Percentiles rank a stretch among this genome's conserved stretches.
phyloP scores from a whole-genome alignment of 1,284 basidiomycete species.

The Leucoagaricus sp. region DNA sequence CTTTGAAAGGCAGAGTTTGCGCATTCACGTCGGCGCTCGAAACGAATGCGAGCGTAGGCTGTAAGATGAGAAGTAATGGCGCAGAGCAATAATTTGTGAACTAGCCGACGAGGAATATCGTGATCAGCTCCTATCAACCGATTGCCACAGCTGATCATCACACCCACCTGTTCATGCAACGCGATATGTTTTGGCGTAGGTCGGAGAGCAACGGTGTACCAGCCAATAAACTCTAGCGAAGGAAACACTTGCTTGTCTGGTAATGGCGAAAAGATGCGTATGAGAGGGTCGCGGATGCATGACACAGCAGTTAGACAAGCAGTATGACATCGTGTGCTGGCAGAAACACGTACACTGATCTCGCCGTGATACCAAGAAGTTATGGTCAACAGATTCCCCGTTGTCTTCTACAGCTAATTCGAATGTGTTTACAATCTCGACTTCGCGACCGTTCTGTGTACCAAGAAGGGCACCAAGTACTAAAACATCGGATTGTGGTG shows the following conservation, averaged over 20 bases:
- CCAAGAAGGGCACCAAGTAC: constrained; percentile 95
- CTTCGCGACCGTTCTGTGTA: constrained; percentile 89
- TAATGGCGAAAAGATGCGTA: neutral
- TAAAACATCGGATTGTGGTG: constrained; percentile 30
- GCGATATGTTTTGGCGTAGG: constrained; percentile 76
- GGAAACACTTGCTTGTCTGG: constrained; percentile 98
- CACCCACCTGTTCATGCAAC: constrained; percentile 88
- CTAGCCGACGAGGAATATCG: constrained; percentile 33
- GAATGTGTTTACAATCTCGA: constrained; percentile 96
- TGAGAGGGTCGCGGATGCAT: neutral
- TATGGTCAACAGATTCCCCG: constrained; percentile 66
- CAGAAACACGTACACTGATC: constrained; percentile 78
- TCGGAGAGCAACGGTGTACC: constrained; percentile 85
- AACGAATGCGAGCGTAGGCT: constrained; percentile 49
- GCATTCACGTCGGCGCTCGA: constrained; percentile 57
- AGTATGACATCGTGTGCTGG: neutral
- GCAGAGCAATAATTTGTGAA: constrained; percentile 75
- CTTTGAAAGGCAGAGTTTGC: constrained; percentile 80
- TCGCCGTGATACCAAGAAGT: constrained; percentile 78
- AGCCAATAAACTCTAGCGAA: constrained; percentile 93
- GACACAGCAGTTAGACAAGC: neutral
- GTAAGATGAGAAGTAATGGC: constrained; percentile 74
- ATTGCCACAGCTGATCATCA: no score
- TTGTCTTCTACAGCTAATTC: constrained; percentile 74
- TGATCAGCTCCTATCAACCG: neutral